Evolutionary conservation across 2,329 filamentous ascomycete species (phyloP).

Genomic region (Rhynchosporium graminicola): DNA sequence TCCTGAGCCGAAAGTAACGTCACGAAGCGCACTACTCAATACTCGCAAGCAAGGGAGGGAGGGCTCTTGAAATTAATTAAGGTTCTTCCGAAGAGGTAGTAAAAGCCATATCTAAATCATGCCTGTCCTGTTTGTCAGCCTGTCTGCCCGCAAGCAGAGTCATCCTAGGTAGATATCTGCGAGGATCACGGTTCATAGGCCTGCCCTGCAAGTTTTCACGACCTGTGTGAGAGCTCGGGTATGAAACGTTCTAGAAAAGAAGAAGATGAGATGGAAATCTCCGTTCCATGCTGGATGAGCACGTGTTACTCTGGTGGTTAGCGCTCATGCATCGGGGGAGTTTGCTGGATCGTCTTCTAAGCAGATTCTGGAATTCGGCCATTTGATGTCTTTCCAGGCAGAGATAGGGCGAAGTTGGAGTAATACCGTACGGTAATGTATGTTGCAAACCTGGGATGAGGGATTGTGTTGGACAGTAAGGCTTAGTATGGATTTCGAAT

Average conservation of each 20-base stretch:
- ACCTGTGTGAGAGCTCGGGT: neutral
- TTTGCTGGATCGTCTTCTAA: slow-evolving; percentile 19
- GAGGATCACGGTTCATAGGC: slow-evolving; percentile 9
- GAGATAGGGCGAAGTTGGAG: too few species aligned
- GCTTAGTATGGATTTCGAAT: neutral
- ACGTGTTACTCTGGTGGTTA: neutral
- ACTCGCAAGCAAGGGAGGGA: too few species aligned
- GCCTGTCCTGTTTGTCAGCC: too few species aligned
- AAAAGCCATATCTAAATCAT: neutral
- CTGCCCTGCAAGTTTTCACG: too few species aligned
- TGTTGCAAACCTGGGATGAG: too few species aligned
- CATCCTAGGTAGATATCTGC: neutral
- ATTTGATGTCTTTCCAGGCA: neutral
- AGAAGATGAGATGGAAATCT: slow-evolving; percentile 2
- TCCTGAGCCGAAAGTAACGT: neutral
- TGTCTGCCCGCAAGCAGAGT: neutral
- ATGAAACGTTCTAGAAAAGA: slow-evolving; percentile 27
- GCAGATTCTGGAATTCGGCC: neutral
- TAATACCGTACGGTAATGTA: too few species aligned
- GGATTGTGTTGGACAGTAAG: neutral
- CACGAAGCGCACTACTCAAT: too few species aligned
- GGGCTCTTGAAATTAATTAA: too few species aligned
- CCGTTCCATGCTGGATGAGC: slow-evolving; percentile 12
- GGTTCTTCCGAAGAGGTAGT: slow-evolving; percentile 7
- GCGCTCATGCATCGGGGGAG: slow-evolving; percentile 15